phyloP scores from a whole-genome alignment of 2,329 filamentous ascomycete genomes.

The Pseudocercospora macadamiae region DNA sequence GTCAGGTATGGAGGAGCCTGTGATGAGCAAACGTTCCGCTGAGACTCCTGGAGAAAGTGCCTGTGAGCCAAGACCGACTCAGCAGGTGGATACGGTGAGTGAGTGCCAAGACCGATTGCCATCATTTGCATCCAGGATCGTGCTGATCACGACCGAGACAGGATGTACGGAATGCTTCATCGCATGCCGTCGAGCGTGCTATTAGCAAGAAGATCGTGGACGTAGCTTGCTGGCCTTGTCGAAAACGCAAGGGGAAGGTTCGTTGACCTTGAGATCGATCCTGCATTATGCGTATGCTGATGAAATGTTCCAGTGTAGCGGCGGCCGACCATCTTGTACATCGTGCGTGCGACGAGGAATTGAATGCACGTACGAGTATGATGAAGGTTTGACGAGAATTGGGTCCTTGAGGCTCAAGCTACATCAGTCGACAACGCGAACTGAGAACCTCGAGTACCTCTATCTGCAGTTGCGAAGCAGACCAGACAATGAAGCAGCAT shows the following conservation, averaged over 20 bases:
- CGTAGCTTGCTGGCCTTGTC: conserved; percentile 30
- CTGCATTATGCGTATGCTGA: too few relatives aligned
- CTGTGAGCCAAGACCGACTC: not conserved
- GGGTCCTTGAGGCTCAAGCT: conserved; percentile 22
- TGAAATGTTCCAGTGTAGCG: conserved; percentile 15
- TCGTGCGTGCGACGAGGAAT: conserved; percentile 21
- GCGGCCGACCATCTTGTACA: conserved; percentile 22
- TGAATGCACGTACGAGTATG: conserved; percentile 27
- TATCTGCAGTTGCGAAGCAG: conserved; percentile 26
- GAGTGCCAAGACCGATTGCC: not conserved
- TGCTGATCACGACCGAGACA: not conserved
- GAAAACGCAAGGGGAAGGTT: conserved; percentile 26
- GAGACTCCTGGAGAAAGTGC: not conserved
- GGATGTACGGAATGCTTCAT: not conserved
- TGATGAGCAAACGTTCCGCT: not conserved
- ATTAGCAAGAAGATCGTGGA: conserved; percentile 23
- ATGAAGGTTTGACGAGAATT: conserved; percentile 25
- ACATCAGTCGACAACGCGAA: conserved; percentile 17
- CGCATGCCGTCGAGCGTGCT: not conserved
- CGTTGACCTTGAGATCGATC: not conserved
- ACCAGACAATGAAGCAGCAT: conserved; percentile 25
- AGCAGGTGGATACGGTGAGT: not conserved
- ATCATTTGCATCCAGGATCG: not conserved
- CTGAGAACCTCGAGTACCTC: conserved; percentile 25
- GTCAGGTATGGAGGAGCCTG: not conserved